Evolutionary conservation across 345 rosid genomes (phyloP).

Genomic region (Litchi chinensis): DNA sequence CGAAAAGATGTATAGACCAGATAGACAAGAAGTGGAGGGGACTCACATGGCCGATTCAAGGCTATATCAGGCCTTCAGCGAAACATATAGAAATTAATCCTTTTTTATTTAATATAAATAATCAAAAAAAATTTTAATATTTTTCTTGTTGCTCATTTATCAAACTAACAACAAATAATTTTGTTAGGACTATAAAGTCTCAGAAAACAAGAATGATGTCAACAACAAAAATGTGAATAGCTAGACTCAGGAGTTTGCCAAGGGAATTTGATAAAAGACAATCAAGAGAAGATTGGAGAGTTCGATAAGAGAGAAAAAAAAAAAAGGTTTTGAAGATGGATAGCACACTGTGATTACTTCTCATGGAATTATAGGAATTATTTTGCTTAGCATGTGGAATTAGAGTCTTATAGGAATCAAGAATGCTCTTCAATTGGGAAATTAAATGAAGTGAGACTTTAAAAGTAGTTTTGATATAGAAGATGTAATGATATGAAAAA

Average conservation of each 20-base stretch:
- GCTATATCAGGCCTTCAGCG: not conserved
- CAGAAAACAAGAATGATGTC: no score
- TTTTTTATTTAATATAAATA: no score
- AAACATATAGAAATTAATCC: no score
- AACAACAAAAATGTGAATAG: no score
- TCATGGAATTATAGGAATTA: not conserved
- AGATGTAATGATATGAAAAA: not conserved
- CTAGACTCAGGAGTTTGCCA: no score
- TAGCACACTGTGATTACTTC: not conserved
- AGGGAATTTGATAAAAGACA: not conserved
- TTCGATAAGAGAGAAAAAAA: not conserved
- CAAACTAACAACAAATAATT: no score
- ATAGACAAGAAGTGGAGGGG: slow-evolving; percentile 34
- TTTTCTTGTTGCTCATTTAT: no score
- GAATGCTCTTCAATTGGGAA: not conserved
- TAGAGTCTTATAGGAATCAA: not conserved
- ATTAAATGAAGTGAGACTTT: not conserved
- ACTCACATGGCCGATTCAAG: slow-evolving; percentile 12
- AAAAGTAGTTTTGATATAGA: not conserved
- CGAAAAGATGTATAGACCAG: slow-evolving; percentile 25
- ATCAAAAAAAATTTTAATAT: no score
- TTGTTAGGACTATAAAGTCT: no score
- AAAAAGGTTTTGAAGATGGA: not conserved
- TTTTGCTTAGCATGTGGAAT: not conserved
- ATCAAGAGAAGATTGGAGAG: not conserved